These are phyloP conservation scores for Parasarocladium wereldwijsianum DNA, from an alignment of 2,329 filamentous ascomycete genomes.

Conservation along the genomic window DNA sequence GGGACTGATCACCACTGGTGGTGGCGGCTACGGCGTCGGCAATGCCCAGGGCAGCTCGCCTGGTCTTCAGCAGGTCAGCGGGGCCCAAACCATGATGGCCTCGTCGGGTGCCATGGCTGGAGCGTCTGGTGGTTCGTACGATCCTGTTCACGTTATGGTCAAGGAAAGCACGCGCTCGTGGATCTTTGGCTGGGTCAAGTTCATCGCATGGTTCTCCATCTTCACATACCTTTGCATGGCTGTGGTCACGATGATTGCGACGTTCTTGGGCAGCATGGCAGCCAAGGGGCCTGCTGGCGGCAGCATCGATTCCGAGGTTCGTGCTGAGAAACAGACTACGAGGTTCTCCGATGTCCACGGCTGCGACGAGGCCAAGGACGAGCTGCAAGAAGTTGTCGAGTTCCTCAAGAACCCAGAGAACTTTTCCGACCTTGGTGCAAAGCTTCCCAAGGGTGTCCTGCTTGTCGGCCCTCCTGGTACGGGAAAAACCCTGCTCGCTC, in stretches of 20 bases:
- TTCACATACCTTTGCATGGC: constrained; percentile 68
- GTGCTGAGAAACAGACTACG: constrained; percentile 82
- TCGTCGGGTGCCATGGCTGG: constrained; percentile 37
- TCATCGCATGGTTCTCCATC: constrained; percentile 64
- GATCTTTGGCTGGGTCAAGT: constrained; percentile 87
- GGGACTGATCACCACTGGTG: constrained; percentile 16
- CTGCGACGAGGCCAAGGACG: constrained; percentile 96
- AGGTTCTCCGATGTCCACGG: constrained; percentile 91
- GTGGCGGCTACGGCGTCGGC: constrained; percentile 8
- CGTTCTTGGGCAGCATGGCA: constrained; percentile 51
- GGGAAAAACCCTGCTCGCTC: constrained; percentile 88
- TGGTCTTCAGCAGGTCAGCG: constrained; percentile 2
- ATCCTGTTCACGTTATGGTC: constrained; percentile 89
- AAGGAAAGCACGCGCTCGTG: constrained; percentile 71
- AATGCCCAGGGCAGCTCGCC: constrained; percentile 5
- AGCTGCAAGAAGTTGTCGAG: constrained; percentile 91
- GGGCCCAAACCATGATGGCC: constrained; percentile 48
- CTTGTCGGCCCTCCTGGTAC: constrained; percentile 93
- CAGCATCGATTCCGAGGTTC: constrained; percentile 66
- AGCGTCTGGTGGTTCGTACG: constrained; percentile 50
- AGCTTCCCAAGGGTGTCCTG: constrained; percentile 91
- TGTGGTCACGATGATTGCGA: constrained; percentile 66
- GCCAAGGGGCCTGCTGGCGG: constrained; percentile 60
- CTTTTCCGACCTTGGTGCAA: constrained; percentile 87
- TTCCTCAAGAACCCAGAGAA: constrained; percentile 87